Conservation (phyloP, 2,329 filamentous ascomycete species). For the Colletotrichum sp. region DNA sequence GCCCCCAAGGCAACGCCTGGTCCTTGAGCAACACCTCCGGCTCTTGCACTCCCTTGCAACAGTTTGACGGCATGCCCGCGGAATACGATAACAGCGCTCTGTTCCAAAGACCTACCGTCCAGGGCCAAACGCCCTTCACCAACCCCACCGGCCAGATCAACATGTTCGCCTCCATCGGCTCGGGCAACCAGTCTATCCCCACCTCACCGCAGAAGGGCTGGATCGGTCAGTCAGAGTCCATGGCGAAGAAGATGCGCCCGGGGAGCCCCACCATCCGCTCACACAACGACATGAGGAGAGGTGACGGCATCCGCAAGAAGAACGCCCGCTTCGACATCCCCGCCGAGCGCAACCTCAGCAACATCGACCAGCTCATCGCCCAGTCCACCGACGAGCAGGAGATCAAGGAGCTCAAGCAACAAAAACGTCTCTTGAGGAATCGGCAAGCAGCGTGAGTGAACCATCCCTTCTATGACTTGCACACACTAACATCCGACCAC, state of each 20-base stretch:
- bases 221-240: conserved; percentile 53
- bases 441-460: conserved; percentile 89
- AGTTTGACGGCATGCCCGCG: conserved; percentile 67
- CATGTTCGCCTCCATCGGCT: conserved; percentile 58
- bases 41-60: conserved; percentile 75
- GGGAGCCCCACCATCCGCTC: conserved; percentile 74
- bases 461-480: not conserved
- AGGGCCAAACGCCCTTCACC: conserved; percentile 59
- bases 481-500: conserved; percentile 18
- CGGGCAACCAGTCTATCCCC: conserved; percentile 55
- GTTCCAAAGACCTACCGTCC: conserved; percentile 56
- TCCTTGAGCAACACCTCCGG: conserved; percentile 69
- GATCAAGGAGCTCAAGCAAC: conserved; percentile 98
- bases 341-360: conserved; percentile 87
- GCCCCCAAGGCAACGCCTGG: conserved; percentile 58
- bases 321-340: conserved; percentile 98
- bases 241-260: conserved; percentile 67
- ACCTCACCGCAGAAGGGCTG: conserved; percentile 65
- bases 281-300: conserved; percentile 77
- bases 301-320: conserved; percentile 97
- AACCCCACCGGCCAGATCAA: conserved; percentile 54
- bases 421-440: conserved; percentile 93
- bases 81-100: conserved; percentile 61
- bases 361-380: conserved; percentile 92
- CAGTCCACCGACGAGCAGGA: conserved; percentile 89